Evolutionary conservation across 768 basidiomycete species (phyloP), one percentile per base, ranked within the genome.

Genomic region (Exsudoporus frostii): DNA sequence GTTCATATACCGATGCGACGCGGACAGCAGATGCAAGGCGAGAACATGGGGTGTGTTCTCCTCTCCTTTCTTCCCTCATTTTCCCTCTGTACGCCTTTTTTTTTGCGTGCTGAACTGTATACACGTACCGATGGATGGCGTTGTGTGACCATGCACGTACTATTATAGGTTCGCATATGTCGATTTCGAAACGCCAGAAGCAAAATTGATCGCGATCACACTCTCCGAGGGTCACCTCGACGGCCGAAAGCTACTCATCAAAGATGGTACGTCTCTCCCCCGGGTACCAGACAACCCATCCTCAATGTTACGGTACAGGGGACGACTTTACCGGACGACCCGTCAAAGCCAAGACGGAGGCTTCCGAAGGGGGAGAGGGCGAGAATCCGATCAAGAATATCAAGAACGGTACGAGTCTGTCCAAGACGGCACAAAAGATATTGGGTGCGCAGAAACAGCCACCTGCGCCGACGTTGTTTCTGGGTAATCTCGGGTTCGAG

Each of bases 131-230:
- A 13, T 53, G 34, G n/a, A 51, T 11, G 9, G 20, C 9, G 15
- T 51, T 43, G 45, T 36, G n/a, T 63, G 51, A 56, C 56, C 47
- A 25, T 50, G 24, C 22, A 38, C 9, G 19, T 24, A 29, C 41
- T 53, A n/a, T n/a, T n/a, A n/a, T n/a, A 98, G 96, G 36, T 99
- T 93, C 69, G 97, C 97, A 34, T 98, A 98, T 73, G 89, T 98
- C 53, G 96, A 98, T 72, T 97, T 98, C 67, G 79, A 83, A 3
- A 86, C 86, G 1, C 72, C 79, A 0, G 90, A 93, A 30, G 84
- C 81, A 13, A 90, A 96, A 65, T 65, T 63, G 4, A 73, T 79
- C 39, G 96, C 94, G 29, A 88, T 98, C 56, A 76, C 82, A 4
- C 74, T 88, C 39, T 92, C 92, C 5, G 97, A 99, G 69, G 76